Conservation (phyloP, 164 flowering plant genomes). For the Umbilicus rupestris region DNA sequence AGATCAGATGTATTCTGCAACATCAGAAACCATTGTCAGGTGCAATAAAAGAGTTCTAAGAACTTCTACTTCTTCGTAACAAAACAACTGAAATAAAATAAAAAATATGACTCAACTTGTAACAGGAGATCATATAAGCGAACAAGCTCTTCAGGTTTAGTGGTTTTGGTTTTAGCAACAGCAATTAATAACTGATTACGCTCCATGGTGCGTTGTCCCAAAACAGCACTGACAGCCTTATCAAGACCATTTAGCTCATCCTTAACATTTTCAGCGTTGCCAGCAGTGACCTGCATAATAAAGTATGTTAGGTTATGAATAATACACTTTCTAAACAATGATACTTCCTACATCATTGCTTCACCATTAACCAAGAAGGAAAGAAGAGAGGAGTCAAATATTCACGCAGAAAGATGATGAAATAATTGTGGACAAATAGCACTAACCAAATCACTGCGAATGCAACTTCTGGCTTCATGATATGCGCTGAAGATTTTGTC, state of each 20-base stretch:
- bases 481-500: constrained; percentile 90
- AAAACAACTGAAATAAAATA: neutral
- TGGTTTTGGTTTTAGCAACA: constrained; percentile 66
- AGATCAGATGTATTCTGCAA: constrained; percentile 85
- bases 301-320: constrained; percentile 2
- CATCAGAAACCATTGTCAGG: no score
- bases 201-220: constrained; percentile 82
- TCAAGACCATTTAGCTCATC: constrained; percentile 93
- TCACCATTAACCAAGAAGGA: no score
- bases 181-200: constrained; percentile 76
- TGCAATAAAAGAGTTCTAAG: no score
- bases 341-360: no score
- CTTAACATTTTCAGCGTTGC: constrained; percentile 77
- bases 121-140: constrained; percentile 85
- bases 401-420: neutral
- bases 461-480: constrained; percentile 84
- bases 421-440: neutral
- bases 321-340: no score
- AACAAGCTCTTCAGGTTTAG: constrained; percentile 95
- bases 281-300: constrained; percentile 62
- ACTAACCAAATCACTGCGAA: constrained; percentile 81
- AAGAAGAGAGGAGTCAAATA: neutral
- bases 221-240: constrained; percentile 85
- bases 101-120: constrained; percentile 37
- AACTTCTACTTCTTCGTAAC: neutral